Conservation (phyloP, 305 asterid species). For the Solanum hybrid region DNA sequence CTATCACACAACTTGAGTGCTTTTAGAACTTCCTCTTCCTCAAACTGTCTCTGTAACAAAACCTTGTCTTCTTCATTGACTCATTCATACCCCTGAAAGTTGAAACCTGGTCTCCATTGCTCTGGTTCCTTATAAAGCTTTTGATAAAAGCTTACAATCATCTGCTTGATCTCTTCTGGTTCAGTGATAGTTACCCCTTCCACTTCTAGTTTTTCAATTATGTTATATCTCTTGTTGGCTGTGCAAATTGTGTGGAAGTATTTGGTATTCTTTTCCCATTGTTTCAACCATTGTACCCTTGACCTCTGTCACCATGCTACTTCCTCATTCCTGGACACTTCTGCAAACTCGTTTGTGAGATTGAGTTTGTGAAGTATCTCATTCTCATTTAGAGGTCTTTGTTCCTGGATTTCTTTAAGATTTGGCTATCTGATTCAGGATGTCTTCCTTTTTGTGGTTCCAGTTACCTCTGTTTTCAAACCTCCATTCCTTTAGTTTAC, state of each 20-base stretch:
- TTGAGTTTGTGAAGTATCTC: neutral
- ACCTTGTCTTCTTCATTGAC: neutral
- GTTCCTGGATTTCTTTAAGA: neutral
- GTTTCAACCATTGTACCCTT: neutral
- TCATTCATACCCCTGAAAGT: neutral
- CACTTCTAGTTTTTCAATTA: neutral
- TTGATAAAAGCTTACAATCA: neutral
- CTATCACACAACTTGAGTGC: neutral
- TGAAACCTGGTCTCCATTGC: neutral
- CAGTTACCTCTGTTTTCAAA: neutral
- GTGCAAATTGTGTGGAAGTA: neutral
- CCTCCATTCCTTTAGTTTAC: neutral
- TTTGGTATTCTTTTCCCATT: neutral
- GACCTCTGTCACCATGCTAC: neutral
- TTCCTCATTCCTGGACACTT: neutral
- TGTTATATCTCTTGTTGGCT: neutral
- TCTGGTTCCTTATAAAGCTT: neutral
- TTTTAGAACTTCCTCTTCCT: neutral
- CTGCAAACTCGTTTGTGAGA: neutral
- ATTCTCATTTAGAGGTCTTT: neutral
- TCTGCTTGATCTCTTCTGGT: neutral
- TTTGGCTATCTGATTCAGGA: neutral
- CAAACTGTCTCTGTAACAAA: neutral
- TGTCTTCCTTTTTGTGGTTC: neutral
- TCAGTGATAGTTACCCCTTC: neutral